Conservation (phyloP, 2,329 filamentous ascomycete genomes). For the Thielaviopsis euricoi region DNA sequence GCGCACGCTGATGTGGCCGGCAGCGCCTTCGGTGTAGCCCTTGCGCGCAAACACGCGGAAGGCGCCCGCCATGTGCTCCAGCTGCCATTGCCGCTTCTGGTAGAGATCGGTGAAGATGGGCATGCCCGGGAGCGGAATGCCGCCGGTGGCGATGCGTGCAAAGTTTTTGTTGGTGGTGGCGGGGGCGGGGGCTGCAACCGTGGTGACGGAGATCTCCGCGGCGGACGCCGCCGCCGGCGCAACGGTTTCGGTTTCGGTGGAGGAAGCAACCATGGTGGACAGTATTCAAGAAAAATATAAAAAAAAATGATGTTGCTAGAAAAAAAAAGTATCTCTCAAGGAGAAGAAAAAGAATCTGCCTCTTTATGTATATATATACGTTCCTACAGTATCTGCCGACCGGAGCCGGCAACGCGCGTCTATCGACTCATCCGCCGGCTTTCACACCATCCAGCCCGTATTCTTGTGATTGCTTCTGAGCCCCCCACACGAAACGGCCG, state of each 20-base stretch:
- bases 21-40: conserved; percentile 42
- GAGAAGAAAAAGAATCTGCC: neutral
- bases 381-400: neutral
- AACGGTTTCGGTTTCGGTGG: neutral
- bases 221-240: neutral
- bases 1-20: conserved; percentile 46
- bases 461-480: too few species aligned
- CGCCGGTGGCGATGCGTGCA: conserved; percentile 5
- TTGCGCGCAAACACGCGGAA: conserved; percentile 31
- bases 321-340: too few species aligned
- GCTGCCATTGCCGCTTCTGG: conserved; percentile 20
- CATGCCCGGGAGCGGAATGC: conserved; percentile 7
- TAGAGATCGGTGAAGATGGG: conserved; percentile 11
- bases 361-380: neutral
- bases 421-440: neutral
- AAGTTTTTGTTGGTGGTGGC: conserved; percentile 5
- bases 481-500: too few species aligned
- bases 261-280: conserved; percentile 2
- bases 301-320: neutral
- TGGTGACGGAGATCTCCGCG: neutral
- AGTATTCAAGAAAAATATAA: neutral
- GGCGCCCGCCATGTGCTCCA: conserved; percentile 27
- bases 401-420: conserved; percentile 1
- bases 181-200: neutral
- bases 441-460: too few species aligned